phyloP scores from a whole-genome alignment of 2,329 filamentous ascomycete genomes.

The Paradendryphiella salina region DNA sequence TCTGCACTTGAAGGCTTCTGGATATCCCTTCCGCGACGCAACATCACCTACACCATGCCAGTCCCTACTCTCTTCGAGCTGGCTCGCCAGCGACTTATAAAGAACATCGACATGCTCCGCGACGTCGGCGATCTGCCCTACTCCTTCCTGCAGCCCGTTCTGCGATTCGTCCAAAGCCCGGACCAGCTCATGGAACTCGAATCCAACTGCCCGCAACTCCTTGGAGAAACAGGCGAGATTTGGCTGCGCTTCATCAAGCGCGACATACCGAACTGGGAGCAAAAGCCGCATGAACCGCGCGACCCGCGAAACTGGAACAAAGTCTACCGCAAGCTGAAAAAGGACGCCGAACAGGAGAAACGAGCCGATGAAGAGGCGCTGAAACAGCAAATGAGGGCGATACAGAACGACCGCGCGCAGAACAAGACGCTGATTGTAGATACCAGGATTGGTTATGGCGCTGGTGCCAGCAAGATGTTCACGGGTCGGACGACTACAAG shows the following conservation, averaged over 20 bases:
- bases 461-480: slow-evolving; percentile 23
- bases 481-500: slow-evolving; percentile 18
- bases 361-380: slow-evolving; percentile 38
- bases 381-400: slow-evolving; percentile 37
- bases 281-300: slow-evolving; percentile 64
- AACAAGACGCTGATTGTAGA: slow-evolving; percentile 42
- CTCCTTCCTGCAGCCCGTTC: slow-evolving; percentile 66
- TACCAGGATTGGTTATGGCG: slow-evolving; percentile 29
- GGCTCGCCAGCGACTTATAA: slow-evolving; percentile 47
- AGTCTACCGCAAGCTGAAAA: slow-evolving; percentile 63
- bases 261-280: slow-evolving; percentile 70
- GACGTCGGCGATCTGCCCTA: slow-evolving; percentile 75
- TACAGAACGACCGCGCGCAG: slow-evolving; percentile 36
- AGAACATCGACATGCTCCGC: slow-evolving; percentile 55
- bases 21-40: background rate
- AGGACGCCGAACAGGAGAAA: slow-evolving; percentile 46
- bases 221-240: slow-evolving; percentile 68
- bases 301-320: slow-evolving; percentile 74
- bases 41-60: slow-evolving; percentile 32
- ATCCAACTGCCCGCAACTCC: slow-evolving; percentile 73
- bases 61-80: slow-evolving; percentile 46
- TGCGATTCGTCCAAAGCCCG: slow-evolving; percentile 72
- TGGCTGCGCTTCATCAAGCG: slow-evolving; percentile 80
- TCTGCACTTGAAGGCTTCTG: background rate
- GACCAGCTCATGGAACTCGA: slow-evolving; percentile 74